Base-by-base conservation (phyloP, 768 basidiomycete species). In the Calocybe indica region DNA sequence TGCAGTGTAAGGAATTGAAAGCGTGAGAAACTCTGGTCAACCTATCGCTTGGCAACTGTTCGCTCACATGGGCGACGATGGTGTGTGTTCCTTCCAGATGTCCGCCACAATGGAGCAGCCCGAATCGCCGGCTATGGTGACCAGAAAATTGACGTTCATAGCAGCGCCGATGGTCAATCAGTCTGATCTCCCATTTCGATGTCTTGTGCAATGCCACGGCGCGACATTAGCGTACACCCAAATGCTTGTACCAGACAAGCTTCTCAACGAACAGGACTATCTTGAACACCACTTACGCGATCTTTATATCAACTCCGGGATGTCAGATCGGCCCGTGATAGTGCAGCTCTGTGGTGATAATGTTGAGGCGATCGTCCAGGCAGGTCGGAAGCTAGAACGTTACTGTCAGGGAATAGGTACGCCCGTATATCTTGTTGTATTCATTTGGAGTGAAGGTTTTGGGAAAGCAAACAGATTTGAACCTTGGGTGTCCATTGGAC, bases 111-210 rank as follows among this genome's bases (percentile, higher is more conserved):
- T 22, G 22, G 22, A 22, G 22, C 22, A 22, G 4, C 22, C 22
- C 22, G 4, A 22, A 22, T 22, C 22, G 32, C 51, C 42, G 22
- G 43, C 48, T 32, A 53, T 50, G 9, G 44, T 42, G n/a, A 28
- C 38, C 34, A 55, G n/a, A 37, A 48, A 45, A 13, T 46, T 49
- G 7, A 36, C 22, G 29, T 46, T n/a, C 11, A 74, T 87, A 45
- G 72, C 82, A 6, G 85, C 86, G 6, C 86, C 85, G 2, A 88
- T 88, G 86, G 76, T 90, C 48, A 82, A 85, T 49, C 87, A 88
- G 58, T 87, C 85, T 28, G 88, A 91, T 54, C 71, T 84, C 0
- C 83, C 88, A 1, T 90, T 88, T 56, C 74, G 88, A 32, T 53
- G 76, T 9, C 73, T 89, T 44, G 76, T 77, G 3, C 72, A 76